Conservation (phyloP, 495 filamentous ascomycete species). For the Talaromyces proteolyticus region DNA sequence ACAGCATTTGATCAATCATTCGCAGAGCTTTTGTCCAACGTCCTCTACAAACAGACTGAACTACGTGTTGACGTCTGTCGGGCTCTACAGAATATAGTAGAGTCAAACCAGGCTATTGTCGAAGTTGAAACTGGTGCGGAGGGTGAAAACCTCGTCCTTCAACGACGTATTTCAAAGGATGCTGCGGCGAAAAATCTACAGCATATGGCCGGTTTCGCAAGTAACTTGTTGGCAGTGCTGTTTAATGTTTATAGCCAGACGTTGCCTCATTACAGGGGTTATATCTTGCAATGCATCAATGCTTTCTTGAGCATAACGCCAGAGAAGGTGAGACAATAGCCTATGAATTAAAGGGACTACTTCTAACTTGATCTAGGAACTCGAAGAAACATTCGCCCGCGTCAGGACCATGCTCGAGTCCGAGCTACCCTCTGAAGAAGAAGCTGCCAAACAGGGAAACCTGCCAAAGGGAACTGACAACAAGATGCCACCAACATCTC, state of each 20-base stretch:
- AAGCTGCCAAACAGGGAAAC: constrained; percentile 58
- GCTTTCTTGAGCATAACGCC: constrained; percentile 85
- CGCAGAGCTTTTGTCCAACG: constrained; percentile 82
- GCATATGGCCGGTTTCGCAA: constrained; percentile 70
- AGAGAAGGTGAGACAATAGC: constrained; percentile 37
- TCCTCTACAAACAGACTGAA: constrained; percentile 88
- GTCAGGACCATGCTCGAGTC: constrained; percentile 79
- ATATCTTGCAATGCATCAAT: constrained; percentile 89
- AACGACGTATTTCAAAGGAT: constrained; percentile 65
- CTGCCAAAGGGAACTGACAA: constrained; percentile 50
- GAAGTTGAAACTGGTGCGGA: constrained; percentile 54
- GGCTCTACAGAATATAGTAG: constrained; percentile 77
- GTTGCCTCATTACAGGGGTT: constrained; percentile 82
- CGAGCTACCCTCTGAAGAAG: constrained; percentile 47
- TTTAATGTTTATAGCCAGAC: constrained; percentile 98
- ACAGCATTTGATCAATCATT: constrained; percentile 82
- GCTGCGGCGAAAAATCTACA: constrained; percentile 70
- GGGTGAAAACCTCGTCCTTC: constrained; percentile 61
- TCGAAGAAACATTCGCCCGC: constrained; percentile 79
- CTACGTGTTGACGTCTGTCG: constrained; percentile 81
- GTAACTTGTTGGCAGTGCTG: constrained; percentile 85
- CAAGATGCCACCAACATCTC: constrained; percentile 85
- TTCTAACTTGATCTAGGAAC: constrained; percentile 49
- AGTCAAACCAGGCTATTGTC: constrained; percentile 79
- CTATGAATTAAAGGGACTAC: background rate